Percentiles rank a stretch among this genome's conserved stretches.
Evolutionary conservation across 2,329 filamentous ascomycete genomes (phyloP).

Genomic region (Alternaria brassicicola): DNA sequence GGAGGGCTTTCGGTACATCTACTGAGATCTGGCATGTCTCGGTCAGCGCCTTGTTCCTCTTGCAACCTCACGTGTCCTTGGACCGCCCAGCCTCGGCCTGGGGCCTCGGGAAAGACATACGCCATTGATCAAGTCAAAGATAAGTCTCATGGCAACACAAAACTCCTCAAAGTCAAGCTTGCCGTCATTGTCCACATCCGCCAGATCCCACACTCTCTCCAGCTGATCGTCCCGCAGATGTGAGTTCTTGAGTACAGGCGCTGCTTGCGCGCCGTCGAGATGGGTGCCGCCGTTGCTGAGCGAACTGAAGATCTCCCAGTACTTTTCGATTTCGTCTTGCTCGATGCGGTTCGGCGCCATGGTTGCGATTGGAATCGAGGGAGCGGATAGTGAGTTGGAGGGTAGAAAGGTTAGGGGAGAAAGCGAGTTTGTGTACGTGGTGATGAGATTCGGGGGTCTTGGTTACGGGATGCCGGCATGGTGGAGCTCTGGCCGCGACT

Average conservation of each 20-base stretch:
- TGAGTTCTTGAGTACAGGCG: constrained; percentile 74
- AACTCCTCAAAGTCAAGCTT: constrained; percentile 99
- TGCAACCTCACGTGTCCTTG: neutral
- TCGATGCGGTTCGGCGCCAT: constrained; percentile 64
- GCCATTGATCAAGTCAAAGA: constrained; percentile 96
- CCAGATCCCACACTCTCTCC: constrained; percentile 96
- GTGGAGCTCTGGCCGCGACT: constrained; percentile 20
- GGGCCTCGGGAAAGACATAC: constrained; percentile 55
- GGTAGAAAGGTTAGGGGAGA: neutral
- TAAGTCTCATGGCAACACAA: constrained; percentile 97
- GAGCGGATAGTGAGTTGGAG: neutral
- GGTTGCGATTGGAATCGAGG: neutral
- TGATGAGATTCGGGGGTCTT: neutral
- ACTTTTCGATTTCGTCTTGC: constrained; percentile 76
- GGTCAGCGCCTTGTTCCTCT: constrained; percentile 1
- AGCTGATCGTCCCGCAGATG: constrained; percentile 80
- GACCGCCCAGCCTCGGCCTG: neutral
- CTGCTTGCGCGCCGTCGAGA: constrained; percentile 72
- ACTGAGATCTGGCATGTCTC: constrained; percentile 66
- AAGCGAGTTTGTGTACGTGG: constrained; percentile 3
- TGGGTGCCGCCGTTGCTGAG: constrained; percentile 68
- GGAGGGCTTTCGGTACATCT: constrained; percentile 83
- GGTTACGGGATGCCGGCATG: constrained; percentile 18
- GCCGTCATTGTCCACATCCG: constrained; percentile 96
- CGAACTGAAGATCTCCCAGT: constrained; percentile 80